Conservation (phyloP, 495 filamentous ascomycete genomes). For the Penicillium silybi region DNA sequence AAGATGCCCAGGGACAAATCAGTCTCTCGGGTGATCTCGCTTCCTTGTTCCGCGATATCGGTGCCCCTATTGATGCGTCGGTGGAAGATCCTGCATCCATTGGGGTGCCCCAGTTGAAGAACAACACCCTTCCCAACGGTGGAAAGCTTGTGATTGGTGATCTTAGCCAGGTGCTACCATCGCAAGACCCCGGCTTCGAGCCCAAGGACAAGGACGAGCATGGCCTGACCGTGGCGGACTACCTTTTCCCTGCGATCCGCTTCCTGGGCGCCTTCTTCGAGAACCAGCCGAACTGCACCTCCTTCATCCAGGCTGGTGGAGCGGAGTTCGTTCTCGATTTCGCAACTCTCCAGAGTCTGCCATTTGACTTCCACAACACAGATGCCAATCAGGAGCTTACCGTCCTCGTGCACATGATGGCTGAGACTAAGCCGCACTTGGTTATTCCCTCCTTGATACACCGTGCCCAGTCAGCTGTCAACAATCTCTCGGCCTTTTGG, state of each 20-base stretch:
- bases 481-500: constrained; percentile 63
- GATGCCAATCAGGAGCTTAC: constrained; percentile 61
- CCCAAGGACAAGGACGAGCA: constrained; percentile 46
- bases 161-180: constrained; percentile 26
- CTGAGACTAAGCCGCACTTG: constrained; percentile 78
- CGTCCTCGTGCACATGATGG: constrained; percentile 70
- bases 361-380: constrained; percentile 67
- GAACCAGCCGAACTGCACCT: constrained; percentile 68
- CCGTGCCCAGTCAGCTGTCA: constrained; percentile 63
- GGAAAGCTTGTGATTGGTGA: constrained; percentile 34
- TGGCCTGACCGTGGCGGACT: constrained; percentile 56
- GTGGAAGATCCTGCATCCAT: constrained; percentile 26
- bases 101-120: constrained; percentile 32
- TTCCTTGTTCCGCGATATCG: constrained; percentile 35
- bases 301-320: constrained; percentile 74
- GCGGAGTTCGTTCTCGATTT: constrained; percentile 83
- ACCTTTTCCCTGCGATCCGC: constrained; percentile 66
- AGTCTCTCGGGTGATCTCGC: constrained; percentile 27
- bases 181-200: constrained; percentile 27
- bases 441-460: constrained; percentile 75
- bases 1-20: constrained; percentile 38
- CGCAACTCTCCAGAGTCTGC: constrained; percentile 70
- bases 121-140: constrained; percentile 35
- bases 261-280: constrained; percentile 77
- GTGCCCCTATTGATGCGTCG: constrained; percentile 24